These are phyloP conservation scores for Fallopia convolvulus DNA, from an alignment of 148 eudicot species.

Conservation along the genomic window DNA sequence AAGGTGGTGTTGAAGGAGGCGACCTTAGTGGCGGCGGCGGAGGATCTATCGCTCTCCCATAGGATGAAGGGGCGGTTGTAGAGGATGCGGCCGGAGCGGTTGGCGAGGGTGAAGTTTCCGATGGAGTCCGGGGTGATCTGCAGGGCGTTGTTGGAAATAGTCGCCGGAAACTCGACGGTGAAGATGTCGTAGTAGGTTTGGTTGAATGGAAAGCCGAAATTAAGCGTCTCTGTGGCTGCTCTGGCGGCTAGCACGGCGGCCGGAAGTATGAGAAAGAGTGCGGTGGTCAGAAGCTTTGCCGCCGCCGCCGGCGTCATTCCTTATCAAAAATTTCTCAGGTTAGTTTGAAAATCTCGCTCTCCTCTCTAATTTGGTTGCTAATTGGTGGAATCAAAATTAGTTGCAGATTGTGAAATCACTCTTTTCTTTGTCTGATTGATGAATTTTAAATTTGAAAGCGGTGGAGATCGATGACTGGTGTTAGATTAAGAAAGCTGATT, in stretches of 20 bases:
- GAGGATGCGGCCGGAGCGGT: constrained; percentile 47
- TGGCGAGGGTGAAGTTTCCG: constrained; percentile 19
- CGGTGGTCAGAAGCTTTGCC: background rate
- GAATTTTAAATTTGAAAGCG: background rate
- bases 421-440: background rate
- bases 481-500: background rate
- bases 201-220: constrained; percentile 41
- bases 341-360: background rate
- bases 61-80: constrained; percentile 27
- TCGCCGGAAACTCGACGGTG: constrained; percentile 26
- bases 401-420: background rate
- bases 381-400: background rate
- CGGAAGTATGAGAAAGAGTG: background rate
- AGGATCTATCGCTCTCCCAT: constrained; percentile 27
- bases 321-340: background rate
- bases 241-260: background rate
- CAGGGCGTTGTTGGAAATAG: constrained; percentile 49
- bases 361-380: background rate
- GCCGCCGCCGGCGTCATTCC: background rate
- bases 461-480: background rate
- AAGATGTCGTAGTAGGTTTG: constrained; percentile 16
- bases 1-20: constrained; percentile 65
- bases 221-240: background rate
- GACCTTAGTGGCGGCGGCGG: background rate
- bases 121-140: constrained; percentile 70